Evolutionary conservation across 129 eudicot genomes (phyloP).

Genomic region (Arctium minus): DNA sequence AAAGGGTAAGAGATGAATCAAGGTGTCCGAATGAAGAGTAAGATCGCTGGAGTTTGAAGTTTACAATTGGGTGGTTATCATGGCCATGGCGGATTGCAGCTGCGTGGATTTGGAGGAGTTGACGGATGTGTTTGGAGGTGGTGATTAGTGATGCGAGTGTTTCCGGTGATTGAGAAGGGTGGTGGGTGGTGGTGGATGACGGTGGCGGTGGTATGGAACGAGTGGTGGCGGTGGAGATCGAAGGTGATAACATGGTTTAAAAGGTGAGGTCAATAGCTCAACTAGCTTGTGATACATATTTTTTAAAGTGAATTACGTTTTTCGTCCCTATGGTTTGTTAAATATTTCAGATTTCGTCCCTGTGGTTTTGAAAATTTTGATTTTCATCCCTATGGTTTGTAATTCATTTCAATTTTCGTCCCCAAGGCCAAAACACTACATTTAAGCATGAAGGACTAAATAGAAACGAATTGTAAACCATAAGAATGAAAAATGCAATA

Average conservation of each 20-base stretch:
- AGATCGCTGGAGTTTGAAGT: constrained; percentile 77
- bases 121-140: constrained; percentile 44
- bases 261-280: neutral
- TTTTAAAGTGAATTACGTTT: too few relatives aligned
- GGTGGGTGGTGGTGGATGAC: constrained; percentile 21
- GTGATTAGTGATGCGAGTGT: constrained; percentile 48
- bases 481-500: too few relatives aligned
- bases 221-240: constrained; percentile 24
- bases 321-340: too few relatives aligned
- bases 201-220: constrained; percentile 17
- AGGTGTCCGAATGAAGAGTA: constrained; percentile 64
- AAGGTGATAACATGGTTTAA: constrained; percentile 14
- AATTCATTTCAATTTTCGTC: too few relatives aligned
- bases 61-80: constrained; percentile 50
- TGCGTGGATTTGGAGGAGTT: constrained; percentile 71
- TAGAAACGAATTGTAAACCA: too few relatives aligned
- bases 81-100: constrained; percentile 55
- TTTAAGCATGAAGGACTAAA: too few relatives aligned
- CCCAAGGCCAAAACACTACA: too few relatives aligned
- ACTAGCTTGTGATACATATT: too few relatives aligned
- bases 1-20: constrained; percentile 43
- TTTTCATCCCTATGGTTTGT: too few relatives aligned
- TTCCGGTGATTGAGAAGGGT: constrained; percentile 37
- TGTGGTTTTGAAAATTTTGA: too few relatives aligned
- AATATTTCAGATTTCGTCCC: too few relatives aligned